Evolutionary conservation across 2,329 filamentous ascomycete genomes (phyloP), one percentile per base, ranked within the genome.

Genomic region (Thelonectria olida): DNA sequence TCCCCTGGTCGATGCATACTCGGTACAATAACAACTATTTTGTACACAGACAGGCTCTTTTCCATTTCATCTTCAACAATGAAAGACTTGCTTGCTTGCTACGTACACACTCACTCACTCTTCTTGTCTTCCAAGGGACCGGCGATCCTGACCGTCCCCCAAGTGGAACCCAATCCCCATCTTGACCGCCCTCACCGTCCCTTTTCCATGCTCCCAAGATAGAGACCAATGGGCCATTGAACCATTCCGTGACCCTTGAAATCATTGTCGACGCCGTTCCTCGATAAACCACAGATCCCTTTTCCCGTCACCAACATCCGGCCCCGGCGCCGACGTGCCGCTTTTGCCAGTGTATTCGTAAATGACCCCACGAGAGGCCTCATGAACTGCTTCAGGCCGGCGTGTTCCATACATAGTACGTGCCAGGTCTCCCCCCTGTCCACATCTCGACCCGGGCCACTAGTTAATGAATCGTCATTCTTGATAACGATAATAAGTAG

Each of bases 381-480:
- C 62, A 31, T 31, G 4, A 42, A 63, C 41, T 57, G 63, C 63
- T 58, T 60, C 63, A 65, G 51, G 39, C 45, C 63, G 56, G 60
- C 54, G 36, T 55, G 53, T 62, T 65, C 66, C 60, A 66, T 54
- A 67, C 67, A 66, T 48, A 61, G 64, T 42, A 63, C 38, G 66
- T 65, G 57, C 64, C 66, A 70, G 64, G 65, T 36, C 34, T 34
- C 57, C 65, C 65, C 66, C 66, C 51, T 34, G 48, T 51, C 45
- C 19, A 10, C 12, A 31, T 55, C 39, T 31, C 38, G 22, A 39
- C 31, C n/a, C n/a, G 52, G 39, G 20, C 25, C 39, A 17, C 52
- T n/a, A n/a, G n/a, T n/a, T n/a, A n/a, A n/a, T n/a, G n/a, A n/a
- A n/a, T n/a, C n/a, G n/a, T n/a, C n/a, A n/a, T n/a, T n/a, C n/a